Percentiles rank a stretch among this genome's conserved stretches.
phyloP scores from a whole-genome alignment of 106 monocot species.

The Triglochin maritima region DNA sequence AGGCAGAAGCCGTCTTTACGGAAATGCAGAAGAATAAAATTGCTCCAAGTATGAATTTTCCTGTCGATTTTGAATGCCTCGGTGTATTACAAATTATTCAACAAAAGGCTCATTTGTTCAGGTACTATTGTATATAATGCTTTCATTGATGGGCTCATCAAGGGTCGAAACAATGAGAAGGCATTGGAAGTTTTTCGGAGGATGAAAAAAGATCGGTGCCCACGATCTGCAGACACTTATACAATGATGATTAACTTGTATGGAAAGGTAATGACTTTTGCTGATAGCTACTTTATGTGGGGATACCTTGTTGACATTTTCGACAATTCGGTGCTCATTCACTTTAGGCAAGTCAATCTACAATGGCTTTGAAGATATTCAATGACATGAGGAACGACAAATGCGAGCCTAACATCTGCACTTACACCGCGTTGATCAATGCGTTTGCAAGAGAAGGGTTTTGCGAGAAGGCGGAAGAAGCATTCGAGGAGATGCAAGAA shows the following conservation, averaged over 20 bases:
- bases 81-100: too few species aligned
- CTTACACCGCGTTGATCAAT: conserved; percentile 87
- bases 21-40: conserved; percentile 63
- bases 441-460: conserved; percentile 84
- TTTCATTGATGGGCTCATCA: conserved; percentile 62
- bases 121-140: conserved; percentile 81
- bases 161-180: conserved; percentile 48
- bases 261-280: conserved; percentile 40
- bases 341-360: conserved; percentile 69
- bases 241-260: conserved; percentile 79
- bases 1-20: conserved; percentile 60
- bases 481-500: conserved; percentile 73
- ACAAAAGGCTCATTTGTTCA: conserved; percentile 22
- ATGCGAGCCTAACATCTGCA: conserved; percentile 79
- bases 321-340: neutral
- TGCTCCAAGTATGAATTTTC: conserved; percentile 45
- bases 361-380: conserved; percentile 60
- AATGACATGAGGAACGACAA: conserved; percentile 68
- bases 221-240: conserved; percentile 62
- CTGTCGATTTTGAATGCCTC: too few species aligned
- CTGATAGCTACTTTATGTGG: neutral
- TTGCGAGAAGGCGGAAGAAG: conserved; percentile 83
- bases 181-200: conserved; percentile 72
- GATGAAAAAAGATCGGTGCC: conserved; percentile 72
- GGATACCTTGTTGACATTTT: neutral